A percentile compares a stretch with the other conserved stretches of the same genome.
phyloP scores from a whole-genome alignment of 169 alveolate species.

The Blepharisma undulans region DNA sequence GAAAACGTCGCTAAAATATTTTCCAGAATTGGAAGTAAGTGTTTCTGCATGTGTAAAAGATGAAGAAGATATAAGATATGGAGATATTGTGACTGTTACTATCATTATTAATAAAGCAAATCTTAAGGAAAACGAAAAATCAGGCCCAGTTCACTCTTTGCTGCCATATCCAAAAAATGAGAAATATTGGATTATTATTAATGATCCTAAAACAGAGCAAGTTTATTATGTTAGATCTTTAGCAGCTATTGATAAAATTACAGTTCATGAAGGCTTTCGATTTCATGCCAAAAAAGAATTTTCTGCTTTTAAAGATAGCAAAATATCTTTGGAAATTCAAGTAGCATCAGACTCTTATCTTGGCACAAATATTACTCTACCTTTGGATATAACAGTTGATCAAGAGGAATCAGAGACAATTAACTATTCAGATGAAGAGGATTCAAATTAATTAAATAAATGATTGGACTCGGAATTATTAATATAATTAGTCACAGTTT shows the following conservation, averaged over 20 bases:
- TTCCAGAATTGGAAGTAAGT: conserved; percentile 10
- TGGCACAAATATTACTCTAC: no score
- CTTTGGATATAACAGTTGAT: no score
- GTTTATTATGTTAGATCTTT: neutral
- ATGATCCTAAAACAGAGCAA: neutral
- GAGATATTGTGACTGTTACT: neutral
- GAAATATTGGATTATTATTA: conserved; percentile 8
- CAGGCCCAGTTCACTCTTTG: neutral
- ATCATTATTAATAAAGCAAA: neutral
- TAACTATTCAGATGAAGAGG: no score
- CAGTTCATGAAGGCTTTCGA: neutral
- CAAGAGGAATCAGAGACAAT: no score
- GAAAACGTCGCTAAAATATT: neutral
- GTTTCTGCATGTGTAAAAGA: neutral
- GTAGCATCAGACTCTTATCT: conserved; percentile 25
- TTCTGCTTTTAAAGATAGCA: neutral
- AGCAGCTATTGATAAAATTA: neutral
- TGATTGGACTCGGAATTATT: no score
- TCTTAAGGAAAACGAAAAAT: neutral
- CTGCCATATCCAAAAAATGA: neutral
- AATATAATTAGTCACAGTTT: no score
- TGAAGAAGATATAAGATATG: conserved; percentile 9
- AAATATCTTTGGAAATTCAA: neutral
- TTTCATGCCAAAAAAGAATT: neutral
- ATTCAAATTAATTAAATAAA: no score